Evolutionary conservation across 2,329 filamentous ascomycete genomes (phyloP).

Genomic region (Tolypocladium ophioglossoides): DNA sequence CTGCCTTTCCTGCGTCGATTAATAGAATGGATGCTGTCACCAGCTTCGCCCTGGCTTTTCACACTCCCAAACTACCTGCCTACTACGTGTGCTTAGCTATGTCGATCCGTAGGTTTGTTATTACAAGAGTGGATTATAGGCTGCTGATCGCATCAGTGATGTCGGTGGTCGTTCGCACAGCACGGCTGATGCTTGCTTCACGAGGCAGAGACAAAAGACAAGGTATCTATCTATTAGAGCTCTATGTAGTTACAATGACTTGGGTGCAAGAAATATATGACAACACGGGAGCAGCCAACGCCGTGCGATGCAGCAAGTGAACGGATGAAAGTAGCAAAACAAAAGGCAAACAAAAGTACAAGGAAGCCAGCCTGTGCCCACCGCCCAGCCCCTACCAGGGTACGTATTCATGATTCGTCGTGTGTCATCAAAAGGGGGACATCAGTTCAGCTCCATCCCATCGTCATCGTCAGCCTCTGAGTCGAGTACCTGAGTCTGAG

Average conservation of each 20-base stretch:
- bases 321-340: neutral
- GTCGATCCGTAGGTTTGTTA: neutral
- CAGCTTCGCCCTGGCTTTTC: slow-evolving; percentile 1
- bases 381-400: neutral
- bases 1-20: slow-evolving; percentile 2
- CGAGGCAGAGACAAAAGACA: neutral
- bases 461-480: slow-evolving; percentile 51
- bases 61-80: neutral
- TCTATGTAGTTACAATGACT: neutral
- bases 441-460: slow-evolving; percentile 48
- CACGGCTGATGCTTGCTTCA: neutral
- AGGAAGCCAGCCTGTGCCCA: neutral
- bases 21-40: slow-evolving; percentile 8
- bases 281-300: slow-evolving; percentile 1
- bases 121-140: neutral
- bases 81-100: neutral
- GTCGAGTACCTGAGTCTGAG: slow-evolving; percentile 44
- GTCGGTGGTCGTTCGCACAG: neutral
- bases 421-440: neutral
- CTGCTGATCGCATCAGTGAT: neutral
- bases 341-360: neutral
- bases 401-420: neutral
- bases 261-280: neutral
- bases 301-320: slow-evolving; percentile 5
- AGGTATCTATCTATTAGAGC: neutral